Percentiles rank a stretch among this genome's conserved stretches.
These are phyloP conservation scores for Wolfiporia cocos DNA, from an alignment of 1,284 basidiomycete genomes.

Conservation along the genomic window DNA sequence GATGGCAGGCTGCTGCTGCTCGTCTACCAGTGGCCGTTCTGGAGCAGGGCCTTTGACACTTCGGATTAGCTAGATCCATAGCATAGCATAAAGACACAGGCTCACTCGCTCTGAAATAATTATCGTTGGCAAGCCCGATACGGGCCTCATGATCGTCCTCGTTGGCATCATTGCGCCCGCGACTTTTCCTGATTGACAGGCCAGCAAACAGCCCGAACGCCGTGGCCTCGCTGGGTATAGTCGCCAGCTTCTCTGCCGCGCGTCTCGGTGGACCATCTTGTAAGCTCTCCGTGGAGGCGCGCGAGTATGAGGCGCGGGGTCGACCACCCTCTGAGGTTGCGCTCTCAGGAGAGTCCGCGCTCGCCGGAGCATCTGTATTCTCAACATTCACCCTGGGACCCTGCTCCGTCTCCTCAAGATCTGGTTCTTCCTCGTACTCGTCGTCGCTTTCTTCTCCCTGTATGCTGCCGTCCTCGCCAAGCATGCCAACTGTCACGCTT, in stretches of 20 bases:
- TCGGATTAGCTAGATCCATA: neutral
- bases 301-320: neutral
- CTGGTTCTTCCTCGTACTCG: constrained; percentile 17
- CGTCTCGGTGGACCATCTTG: too few species aligned
- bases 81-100: constrained; percentile 1
- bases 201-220: constrained; percentile 70
- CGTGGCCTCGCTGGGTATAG: constrained; percentile 51
- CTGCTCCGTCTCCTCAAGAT: constrained; percentile 11
- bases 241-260: constrained; percentile 36
- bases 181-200: constrained; percentile 42
- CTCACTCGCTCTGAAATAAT: constrained; percentile 64
- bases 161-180: constrained; percentile 32
- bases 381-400: neutral
- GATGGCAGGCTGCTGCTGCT: constrained; percentile 57
- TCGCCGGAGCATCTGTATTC: constrained; percentile 6
- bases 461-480: constrained; percentile 31
- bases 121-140: constrained; percentile 56
- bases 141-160: constrained; percentile 39
- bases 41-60: constrained; percentile 41
- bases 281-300: constrained; percentile 6
- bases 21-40: constrained; percentile 26
- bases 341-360: too few species aligned
- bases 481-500: constrained; percentile 41
- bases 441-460: constrained; percentile 13
- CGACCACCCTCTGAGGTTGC: too few species aligned